phyloP scores from a whole-genome alignment of 495 filamentous ascomycete species.

The Mycothermus thermophilus region DNA sequence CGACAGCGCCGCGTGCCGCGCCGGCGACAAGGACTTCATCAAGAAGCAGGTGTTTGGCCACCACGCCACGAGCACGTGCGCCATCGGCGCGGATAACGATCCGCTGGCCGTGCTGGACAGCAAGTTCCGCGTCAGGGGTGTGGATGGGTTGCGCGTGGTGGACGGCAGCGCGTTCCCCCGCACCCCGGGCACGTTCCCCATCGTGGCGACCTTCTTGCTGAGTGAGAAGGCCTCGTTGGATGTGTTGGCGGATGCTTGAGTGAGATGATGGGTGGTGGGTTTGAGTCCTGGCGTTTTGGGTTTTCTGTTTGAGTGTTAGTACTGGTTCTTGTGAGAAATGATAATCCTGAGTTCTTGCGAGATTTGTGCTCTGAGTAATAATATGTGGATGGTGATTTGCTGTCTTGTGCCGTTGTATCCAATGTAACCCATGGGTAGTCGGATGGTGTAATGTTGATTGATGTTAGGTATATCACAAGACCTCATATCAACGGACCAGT shows the following conservation, averaged over 20 bases:
- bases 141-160: conserved; percentile 30
- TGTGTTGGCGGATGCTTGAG: conserved; percentile 14
- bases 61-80: conserved; percentile 23
- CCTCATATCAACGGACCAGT: no score
- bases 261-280: neutral
- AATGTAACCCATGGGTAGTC: no score
- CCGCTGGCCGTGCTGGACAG: conserved; percentile 24
- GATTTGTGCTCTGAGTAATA: no score
- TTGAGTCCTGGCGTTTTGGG: no score
- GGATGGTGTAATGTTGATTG: no score
- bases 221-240: conserved; percentile 40
- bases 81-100: conserved; percentile 29
- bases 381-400: no score
- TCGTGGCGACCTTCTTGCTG: conserved; percentile 36
- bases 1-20: conserved; percentile 24
- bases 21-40: conserved; percentile 24
- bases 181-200: conserved; percentile 31
- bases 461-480: no score
- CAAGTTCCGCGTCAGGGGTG: conserved; percentile 24
- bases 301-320: no score
- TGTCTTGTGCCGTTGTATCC: no score
- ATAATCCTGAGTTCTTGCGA: no score
- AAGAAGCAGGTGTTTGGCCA: conserved; percentile 27
- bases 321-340: no score
- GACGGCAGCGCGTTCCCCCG: conserved; percentile 23